Evolutionary conservation across 306 rosid genomes (phyloP), one percentile per base, ranked within the genome.

Genomic region (Parietaria judaica): DNA sequence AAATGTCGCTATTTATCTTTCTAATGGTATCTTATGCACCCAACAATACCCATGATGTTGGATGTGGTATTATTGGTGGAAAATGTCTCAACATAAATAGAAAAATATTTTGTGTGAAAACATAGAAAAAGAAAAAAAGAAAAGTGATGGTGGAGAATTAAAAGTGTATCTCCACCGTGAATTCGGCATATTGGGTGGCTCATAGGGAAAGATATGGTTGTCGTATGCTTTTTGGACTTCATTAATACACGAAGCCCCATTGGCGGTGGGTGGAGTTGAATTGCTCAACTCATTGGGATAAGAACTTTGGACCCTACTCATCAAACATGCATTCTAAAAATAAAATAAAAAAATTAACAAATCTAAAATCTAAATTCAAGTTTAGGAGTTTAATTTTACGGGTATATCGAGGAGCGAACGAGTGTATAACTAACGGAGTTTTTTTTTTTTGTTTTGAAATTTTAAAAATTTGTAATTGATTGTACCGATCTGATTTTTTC

Each of bases 131-230:
- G 8, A n/a, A 11, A 23, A 13, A 55, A 62, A 38, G 45, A 56
- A 72, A 67, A 66, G 61, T 71, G 79, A 79, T 76, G 88, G 88
- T 83, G 95, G 88, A 84, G 81, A 70, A 72, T 49, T 11, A 66
- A 78, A 50, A 61, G 69, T 50, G 66, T 8, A 14, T 76, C 6
- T 77, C 66, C 61, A 78, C 95, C 95, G 84, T 81, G 58, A 63
- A 83, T 36, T 36, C 44, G 70, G 88, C 86, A 86, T 80, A 86
- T 90, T 82, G 84, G 79, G 3, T 61, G 58, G 50, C 61, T 55
- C 71, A 58, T 61, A 77, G 72, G 61, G 44, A 70, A 76, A 80
- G 79, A 72, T 69, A 67, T 79, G 72, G 72, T 56, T 78, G 86
- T 78, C 81, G n/a, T 53, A 47, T 14, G 60, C 53, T 46, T 52